A percentile compares a stretch with the other conserved stretches of the same genome.
These are phyloP conservation scores for Mycogone perniciosa DNA, from an alignment of 2,329 filamentous ascomycete species.

Conservation along the genomic window DNA sequence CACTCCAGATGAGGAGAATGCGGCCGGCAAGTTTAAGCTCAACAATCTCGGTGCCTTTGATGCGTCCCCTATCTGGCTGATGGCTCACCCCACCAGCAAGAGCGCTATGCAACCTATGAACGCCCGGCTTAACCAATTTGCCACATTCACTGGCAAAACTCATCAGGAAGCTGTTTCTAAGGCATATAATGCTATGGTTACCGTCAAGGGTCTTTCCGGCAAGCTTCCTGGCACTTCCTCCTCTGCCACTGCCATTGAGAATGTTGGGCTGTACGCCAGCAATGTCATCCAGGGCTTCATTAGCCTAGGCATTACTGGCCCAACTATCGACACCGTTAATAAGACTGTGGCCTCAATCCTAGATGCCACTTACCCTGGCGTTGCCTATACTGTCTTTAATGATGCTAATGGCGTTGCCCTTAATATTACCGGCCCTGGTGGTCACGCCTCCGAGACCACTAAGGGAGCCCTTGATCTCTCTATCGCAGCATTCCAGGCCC, in stretches of 20 bases:
- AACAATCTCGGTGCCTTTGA: conserved; percentile 14
- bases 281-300: conserved; percentile 15
- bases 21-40: conserved; percentile 15
- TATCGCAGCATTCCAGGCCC: conserved; percentile 11
- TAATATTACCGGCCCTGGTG: conserved; percentile 14
- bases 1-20: conserved; percentile 16
- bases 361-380: conserved; percentile 11
- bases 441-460: conserved; percentile 14
- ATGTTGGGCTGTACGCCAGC: conserved; percentile 15
- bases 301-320: conserved; percentile 12
- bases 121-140: conserved; percentile 15
- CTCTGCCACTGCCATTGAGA: conserved; percentile 13
- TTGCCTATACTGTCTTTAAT: conserved; percentile 6
- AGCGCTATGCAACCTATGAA: conserved; percentile 17
- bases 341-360: conserved; percentile 10
- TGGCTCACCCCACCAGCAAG: conserved; percentile 15
- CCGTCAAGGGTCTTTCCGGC: conserved; percentile 7
- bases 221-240: conserved; percentile 12
- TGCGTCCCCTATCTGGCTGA: conserved; percentile 14
- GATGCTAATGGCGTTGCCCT: conserved; percentile 13
- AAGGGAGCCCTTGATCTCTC: conserved; percentile 13
- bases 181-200: conserved; percentile 13
- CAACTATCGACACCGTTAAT: conserved; percentile 3
- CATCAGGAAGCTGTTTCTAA: conserved; percentile 14
- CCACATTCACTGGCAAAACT: conserved; percentile 10